phyloP scores from a whole-genome alignment of 2,329 filamentous ascomycete genomes.

The Dactylellina leptospora region DNA sequence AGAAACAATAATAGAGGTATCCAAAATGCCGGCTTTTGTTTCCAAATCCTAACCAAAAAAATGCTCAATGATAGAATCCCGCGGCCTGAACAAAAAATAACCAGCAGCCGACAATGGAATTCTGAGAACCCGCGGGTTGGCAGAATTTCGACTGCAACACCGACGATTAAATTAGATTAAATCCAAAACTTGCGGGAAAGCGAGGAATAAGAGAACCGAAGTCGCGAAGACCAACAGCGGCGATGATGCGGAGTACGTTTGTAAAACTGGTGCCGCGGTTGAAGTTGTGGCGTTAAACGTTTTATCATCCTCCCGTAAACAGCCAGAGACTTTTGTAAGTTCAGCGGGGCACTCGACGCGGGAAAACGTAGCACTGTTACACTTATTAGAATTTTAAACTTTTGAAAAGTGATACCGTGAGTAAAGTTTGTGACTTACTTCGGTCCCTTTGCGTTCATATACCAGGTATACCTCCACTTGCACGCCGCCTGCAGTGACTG shows the following conservation, averaged over 20 bases:
- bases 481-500: constrained; percentile 30
- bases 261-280: background rate
- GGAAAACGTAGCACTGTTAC: constrained; percentile 34
- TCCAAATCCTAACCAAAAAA: constrained; percentile 13
- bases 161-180: constrained; percentile 30
- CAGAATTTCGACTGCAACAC: too few relatives aligned
- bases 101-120: too few relatives aligned
- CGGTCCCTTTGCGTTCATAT: constrained; percentile 40
- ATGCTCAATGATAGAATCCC: constrained; percentile 1
- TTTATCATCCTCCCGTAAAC: constrained; percentile 36
- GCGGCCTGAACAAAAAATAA: background rate
- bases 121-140: too few relatives aligned
- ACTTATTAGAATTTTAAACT: background rate
- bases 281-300: constrained; percentile 21
- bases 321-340: constrained; percentile 33
- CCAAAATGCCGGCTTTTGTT: constrained; percentile 52
- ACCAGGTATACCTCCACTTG: constrained; percentile 49
- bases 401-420: background rate
- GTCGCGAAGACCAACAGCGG: constrained; percentile 19
- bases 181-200: constrained; percentile 29
- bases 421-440: constrained; percentile 27
- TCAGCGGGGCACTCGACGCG: constrained; percentile 46
- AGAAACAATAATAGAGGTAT: constrained; percentile 29
- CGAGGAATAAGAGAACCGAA: constrained; percentile 15
- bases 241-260: constrained; percentile 9